Evolutionary conservation across 768 basidiomycete species (phyloP).

Genomic region (Auriscalpium orientale): DNA sequence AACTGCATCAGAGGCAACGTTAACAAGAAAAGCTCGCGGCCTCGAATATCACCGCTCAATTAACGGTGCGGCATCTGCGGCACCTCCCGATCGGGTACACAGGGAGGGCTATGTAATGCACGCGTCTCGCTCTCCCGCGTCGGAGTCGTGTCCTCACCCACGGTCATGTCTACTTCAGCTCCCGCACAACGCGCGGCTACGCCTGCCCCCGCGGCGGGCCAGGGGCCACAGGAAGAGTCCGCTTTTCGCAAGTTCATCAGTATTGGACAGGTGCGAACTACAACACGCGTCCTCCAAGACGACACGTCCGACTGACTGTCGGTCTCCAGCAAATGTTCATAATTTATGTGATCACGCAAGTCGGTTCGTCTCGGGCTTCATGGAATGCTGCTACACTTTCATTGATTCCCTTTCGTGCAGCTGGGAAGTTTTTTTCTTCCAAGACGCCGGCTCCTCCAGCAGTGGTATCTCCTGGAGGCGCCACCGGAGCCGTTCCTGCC

Average conservation of each 20-base stretch:
- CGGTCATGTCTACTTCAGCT: neutral
- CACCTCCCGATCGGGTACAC: too few relatives aligned
- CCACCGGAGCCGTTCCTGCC: neutral
- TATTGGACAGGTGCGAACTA: slow-evolving; percentile 34
- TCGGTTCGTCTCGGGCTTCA: slow-evolving; percentile 36
- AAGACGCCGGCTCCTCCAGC: slow-evolving; percentile 26
- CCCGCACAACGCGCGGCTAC: neutral
- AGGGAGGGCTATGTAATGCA: too few relatives aligned
- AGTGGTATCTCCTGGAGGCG: slow-evolving; percentile 18
- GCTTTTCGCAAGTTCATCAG: slow-evolving; percentile 29
- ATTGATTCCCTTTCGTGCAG: slow-evolving; percentile 23
- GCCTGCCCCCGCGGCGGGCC: slow-evolving; percentile 15
- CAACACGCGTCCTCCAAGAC: neutral
- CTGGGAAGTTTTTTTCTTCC: slow-evolving; percentile 35
- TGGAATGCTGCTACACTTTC: too few relatives aligned
- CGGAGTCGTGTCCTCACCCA: too few relatives aligned
- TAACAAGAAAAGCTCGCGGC: too few relatives aligned
- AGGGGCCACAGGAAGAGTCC: slow-evolving; percentile 25
- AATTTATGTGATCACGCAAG: slow-evolving; percentile 57
- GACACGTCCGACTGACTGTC: neutral
- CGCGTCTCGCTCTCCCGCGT: too few relatives aligned
- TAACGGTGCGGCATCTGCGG: too few relatives aligned
- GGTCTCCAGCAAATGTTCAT: slow-evolving; percentile 56
- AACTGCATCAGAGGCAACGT: too few relatives aligned
- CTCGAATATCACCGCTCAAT: too few relatives aligned